Evolutionary conservation across 1,284 basidiomycete genomes (phyloP).

Genomic region (Cryptococcus floricola): DNA sequence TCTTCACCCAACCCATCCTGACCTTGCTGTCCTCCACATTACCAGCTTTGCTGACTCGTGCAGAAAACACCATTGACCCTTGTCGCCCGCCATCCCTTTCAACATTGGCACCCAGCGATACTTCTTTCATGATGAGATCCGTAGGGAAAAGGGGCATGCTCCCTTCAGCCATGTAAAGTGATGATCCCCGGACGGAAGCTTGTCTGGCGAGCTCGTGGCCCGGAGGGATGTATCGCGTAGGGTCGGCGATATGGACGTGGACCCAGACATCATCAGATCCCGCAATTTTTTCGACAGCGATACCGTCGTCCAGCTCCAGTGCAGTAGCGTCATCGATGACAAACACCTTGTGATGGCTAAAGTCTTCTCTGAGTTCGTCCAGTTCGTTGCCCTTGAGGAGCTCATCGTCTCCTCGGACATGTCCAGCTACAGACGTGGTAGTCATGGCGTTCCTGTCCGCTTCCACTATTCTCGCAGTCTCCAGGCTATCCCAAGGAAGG

Average conservation of each 20-base stretch:
- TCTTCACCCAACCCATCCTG: constrained; percentile 66
- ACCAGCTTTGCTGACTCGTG: constrained; percentile 62
- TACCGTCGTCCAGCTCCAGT: constrained; percentile 88
- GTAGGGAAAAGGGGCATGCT: constrained; percentile 68
- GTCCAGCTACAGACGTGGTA: constrained; percentile 20
- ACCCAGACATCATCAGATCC: constrained; percentile 70
- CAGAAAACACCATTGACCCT: constrained; percentile 75
- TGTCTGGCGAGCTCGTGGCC: constrained; percentile 59
- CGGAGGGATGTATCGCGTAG: constrained; percentile 73
- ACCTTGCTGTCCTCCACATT: constrained; percentile 68
- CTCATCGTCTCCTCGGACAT: constrained; percentile 34
- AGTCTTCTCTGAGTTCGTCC: constrained; percentile 65
- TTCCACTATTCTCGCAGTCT: constrained; percentile 31
- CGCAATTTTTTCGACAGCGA: constrained; percentile 69
- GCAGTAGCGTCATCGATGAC: constrained; percentile 82
- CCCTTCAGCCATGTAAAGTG: constrained; percentile 64
- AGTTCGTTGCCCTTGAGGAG: constrained; percentile 34
- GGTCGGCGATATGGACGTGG: constrained; percentile 91
- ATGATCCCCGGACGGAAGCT: constrained; percentile 57
- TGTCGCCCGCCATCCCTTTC: constrained; percentile 25
- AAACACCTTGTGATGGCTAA: constrained; percentile 74
- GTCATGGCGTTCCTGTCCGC: constrained; percentile 18
- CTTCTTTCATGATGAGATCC: constrained; percentile 49
- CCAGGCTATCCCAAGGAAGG: constrained; percentile 63
- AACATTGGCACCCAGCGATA: constrained; percentile 58